A percentile compares a stretch with the other conserved stretches of the same genome.
phyloP scores from a whole-genome alignment of 2,329 filamentous ascomycete genomes.

The Diplodia mutila region DNA sequence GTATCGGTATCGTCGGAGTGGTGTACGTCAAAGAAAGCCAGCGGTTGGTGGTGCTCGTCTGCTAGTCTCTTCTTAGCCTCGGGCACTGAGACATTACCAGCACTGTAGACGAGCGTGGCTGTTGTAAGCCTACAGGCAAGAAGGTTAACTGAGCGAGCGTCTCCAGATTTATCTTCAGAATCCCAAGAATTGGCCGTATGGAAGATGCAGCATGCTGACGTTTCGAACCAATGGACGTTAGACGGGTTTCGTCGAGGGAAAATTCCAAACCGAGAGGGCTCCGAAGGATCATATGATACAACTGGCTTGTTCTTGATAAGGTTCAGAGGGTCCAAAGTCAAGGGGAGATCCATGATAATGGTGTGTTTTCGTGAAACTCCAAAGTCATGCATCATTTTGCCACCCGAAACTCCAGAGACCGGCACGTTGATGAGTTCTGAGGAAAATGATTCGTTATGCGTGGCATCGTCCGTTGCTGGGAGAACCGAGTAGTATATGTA shows the following conservation, averaged over 20 bases:
- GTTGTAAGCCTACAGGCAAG: conserved; percentile 70
- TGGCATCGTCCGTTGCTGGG: conserved; percentile 34
- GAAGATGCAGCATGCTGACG: conserved; percentile 69
- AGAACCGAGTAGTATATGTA: conserved; percentile 70
- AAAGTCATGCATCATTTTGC: conserved; percentile 79
- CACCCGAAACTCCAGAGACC: conserved; percentile 63
- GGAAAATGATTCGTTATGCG: background rate
- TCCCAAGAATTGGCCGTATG: conserved; percentile 76
- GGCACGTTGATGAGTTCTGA: conserved; percentile 55
- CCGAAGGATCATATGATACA: conserved; percentile 62
- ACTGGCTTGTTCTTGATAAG: conserved; percentile 60
- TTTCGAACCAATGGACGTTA: conserved; percentile 68
- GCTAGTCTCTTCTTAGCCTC: conserved; percentile 32
- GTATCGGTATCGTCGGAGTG: conserved; percentile 36
- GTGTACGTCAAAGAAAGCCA: conserved; percentile 54
- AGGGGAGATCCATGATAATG: conserved; percentile 70
- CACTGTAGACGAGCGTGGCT: conserved; percentile 65
- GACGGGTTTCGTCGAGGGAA: conserved; percentile 66
- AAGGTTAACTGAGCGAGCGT: conserved; percentile 60
- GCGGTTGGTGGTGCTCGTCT: conserved; percentile 35
- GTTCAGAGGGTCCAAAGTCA: conserved; percentile 67
- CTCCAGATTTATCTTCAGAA: conserved; percentile 40
- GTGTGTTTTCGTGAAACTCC: conserved; percentile 67
- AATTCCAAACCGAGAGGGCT: conserved; percentile 66
- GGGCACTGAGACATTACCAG: conserved; percentile 65